Conservation (phyloP, 495 filamentous ascomycete genomes). For the Lichina pygmaea region DNA sequence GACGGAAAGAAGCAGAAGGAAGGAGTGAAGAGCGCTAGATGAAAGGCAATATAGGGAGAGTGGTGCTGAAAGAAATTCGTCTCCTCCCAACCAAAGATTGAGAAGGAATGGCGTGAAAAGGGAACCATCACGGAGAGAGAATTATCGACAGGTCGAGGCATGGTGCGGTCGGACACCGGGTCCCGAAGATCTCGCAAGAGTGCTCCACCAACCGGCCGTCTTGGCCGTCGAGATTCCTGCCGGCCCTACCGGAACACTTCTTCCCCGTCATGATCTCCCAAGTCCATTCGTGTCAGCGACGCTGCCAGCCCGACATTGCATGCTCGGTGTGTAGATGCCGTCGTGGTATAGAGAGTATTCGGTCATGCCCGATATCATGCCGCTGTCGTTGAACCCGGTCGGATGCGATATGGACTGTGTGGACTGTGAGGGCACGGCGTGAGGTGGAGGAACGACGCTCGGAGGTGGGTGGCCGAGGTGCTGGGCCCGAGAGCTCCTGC, state of each 20-base stretch:
- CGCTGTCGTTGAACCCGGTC: background rate
- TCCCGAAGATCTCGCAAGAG: too few relatives aligned
- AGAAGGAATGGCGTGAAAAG: background rate
- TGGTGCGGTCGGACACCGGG: background rate
- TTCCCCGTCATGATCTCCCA: background rate
- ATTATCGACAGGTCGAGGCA: background rate
- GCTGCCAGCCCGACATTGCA: too few relatives aligned
- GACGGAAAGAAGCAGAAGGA: background rate
- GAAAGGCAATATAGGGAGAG: too few relatives aligned
- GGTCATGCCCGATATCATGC: background rate
- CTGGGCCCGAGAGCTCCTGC: background rate
- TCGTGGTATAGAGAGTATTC: too few relatives aligned
- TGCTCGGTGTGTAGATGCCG: too few relatives aligned
- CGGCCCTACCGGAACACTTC: background rate
- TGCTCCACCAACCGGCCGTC: background rate
- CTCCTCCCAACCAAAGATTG: background rate
- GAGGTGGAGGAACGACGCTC: background rate
- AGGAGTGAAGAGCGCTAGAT: too few relatives aligned
- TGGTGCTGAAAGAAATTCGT: too few relatives aligned
- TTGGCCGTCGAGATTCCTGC: background rate
- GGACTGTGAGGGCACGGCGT: background rate
- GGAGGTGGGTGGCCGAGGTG: background rate
- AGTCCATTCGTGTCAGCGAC: background rate
- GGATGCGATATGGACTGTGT: background rate
- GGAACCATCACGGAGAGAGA: background rate